Conservation (phyloP, 371 early-diverging fungal species). For the Mycotypha africana region DNA sequence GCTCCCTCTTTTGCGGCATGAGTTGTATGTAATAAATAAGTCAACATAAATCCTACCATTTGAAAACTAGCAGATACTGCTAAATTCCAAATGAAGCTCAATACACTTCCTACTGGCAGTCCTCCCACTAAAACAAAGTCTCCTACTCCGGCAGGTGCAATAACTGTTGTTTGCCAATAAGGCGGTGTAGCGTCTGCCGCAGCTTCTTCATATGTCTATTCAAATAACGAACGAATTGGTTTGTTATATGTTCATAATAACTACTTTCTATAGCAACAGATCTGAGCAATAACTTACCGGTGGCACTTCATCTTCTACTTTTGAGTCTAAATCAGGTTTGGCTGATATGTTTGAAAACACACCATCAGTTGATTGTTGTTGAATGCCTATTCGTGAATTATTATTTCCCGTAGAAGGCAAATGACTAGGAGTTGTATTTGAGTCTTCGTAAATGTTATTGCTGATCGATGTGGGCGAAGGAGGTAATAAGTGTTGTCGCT, state of each 20-base stretch:
- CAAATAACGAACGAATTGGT: no score
- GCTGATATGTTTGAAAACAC: slow-evolving; percentile 63
- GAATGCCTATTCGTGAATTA: no score
- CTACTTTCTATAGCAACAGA: background rate
- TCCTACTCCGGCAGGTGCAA: slow-evolving; percentile 44
- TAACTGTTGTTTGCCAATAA: slow-evolving; percentile 49
- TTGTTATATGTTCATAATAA: no score
- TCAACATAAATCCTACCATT: slow-evolving; percentile 59
- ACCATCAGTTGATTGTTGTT: slow-evolving; percentile 38
- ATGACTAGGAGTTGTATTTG: no score
- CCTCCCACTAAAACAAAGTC: slow-evolving; percentile 55
- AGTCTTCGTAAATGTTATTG: no score
- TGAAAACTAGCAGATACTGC: slow-evolving; percentile 59
- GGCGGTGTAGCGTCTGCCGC: slow-evolving; percentile 55
- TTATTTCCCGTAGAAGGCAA: no score
- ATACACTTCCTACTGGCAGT: slow-evolving; percentile 50
- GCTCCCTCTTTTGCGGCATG: slow-evolving; percentile 63
- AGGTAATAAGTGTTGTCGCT: background rate
- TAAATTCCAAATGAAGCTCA: slow-evolving; percentile 52
- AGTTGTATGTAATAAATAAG: slow-evolving; percentile 56
- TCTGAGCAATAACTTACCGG: slow-evolving; percentile 30
- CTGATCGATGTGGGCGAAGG: no score
- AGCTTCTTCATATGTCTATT: slow-evolving; percentile 49
- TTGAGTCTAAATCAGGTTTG: slow-evolving; percentile 43
- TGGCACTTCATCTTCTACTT: slow-evolving; percentile 32